Percentiles rank a stretch among this genome's conserved stretches.
These are phyloP conservation scores for Colletotrichum sp. DNA, from an alignment of 2,329 filamentous ascomycete genomes.

Conservation along the genomic window DNA sequence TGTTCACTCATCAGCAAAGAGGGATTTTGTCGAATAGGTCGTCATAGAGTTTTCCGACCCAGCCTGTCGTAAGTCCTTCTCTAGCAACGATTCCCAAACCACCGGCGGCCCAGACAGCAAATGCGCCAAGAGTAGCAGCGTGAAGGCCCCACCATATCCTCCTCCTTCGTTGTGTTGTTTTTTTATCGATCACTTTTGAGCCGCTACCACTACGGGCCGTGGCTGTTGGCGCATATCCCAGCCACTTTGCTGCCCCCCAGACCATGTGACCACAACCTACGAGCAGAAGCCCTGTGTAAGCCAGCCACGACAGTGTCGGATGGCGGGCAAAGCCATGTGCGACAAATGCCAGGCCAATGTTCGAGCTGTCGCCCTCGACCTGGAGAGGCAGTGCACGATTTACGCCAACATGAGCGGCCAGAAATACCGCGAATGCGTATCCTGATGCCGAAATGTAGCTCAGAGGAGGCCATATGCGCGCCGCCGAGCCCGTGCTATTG, in stretches of 20 bases:
- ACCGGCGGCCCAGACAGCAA: slow-evolving; percentile 79
- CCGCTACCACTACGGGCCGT: slow-evolving; percentile 51
- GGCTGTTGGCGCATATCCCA: slow-evolving; percentile 65
- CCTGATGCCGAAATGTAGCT: slow-evolving; percentile 75
- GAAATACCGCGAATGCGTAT: slow-evolving; percentile 69
- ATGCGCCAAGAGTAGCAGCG: slow-evolving; percentile 59
- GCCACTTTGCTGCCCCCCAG: slow-evolving; percentile 86
- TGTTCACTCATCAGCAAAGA: neutral
- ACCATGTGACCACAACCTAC: slow-evolving; percentile 78
- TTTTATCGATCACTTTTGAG: slow-evolving; percentile 50
- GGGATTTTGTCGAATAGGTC: slow-evolving; percentile 57
- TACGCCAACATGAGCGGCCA: slow-evolving; percentile 73
- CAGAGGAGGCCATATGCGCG: slow-evolving; percentile 69
- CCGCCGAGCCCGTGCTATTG: slow-evolving; percentile 20
- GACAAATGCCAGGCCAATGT: slow-evolving; percentile 83
- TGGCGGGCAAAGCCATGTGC: slow-evolving; percentile 83
- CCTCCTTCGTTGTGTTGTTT: slow-evolving; percentile 58
- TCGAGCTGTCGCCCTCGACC: slow-evolving; percentile 83
- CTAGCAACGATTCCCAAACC: slow-evolving; percentile 78
- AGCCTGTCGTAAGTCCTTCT: slow-evolving; percentile 72
- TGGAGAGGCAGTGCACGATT: slow-evolving; percentile 78
- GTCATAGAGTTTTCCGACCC: slow-evolving; percentile 83
- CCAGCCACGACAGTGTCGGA: slow-evolving; percentile 66
- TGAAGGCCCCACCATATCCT: slow-evolving; percentile 76
- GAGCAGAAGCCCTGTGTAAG: slow-evolving; percentile 71